phyloP scores from a whole-genome alignment of 768 basidiomycete genomes.

The Naganishia vaughanmartiniae region DNA sequence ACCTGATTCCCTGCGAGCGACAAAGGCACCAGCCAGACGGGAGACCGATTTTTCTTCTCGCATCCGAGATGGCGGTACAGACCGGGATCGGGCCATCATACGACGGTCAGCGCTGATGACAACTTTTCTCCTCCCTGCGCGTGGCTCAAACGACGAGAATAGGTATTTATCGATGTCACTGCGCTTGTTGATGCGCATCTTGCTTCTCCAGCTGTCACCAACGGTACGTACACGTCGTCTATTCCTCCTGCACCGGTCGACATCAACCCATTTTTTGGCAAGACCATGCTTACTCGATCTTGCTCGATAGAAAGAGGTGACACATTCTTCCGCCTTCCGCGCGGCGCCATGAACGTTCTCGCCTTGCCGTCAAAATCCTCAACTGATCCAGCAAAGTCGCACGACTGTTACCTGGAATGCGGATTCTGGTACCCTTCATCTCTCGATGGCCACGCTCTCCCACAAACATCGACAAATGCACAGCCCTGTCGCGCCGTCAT shows the following conservation, averaged over 20 bases:
- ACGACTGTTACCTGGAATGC: background rate
- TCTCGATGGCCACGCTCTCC: background rate
- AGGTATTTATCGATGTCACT: conserved; percentile 36
- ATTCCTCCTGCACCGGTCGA: background rate
- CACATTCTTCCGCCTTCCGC: conserved; percentile 18
- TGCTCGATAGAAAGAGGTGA: background rate
- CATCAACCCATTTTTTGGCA: too few species aligned
- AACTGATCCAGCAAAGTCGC: background rate
- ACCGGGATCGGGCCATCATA: too few species aligned
- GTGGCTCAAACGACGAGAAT: background rate
- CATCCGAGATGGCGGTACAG: too few species aligned
- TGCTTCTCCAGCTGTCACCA: background rate
- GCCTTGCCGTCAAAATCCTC: background rate
- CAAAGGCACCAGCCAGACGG: too few species aligned
- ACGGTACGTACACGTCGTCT: background rate
- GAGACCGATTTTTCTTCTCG: too few species aligned
- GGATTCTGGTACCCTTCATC: conserved; percentile 20
- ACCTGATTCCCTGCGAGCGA: too few species aligned
- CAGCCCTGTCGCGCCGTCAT: background rate
- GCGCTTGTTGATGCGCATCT: conserved; percentile 29
- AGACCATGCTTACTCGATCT: background rate
- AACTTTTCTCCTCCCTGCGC: background rate
- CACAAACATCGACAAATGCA: background rate
- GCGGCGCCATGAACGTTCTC: background rate
- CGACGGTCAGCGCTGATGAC: too few species aligned